phyloP scores from a whole-genome alignment of 202 grass and related monocot genomes.

The Dendrocalamus latiflorus region DNA sequence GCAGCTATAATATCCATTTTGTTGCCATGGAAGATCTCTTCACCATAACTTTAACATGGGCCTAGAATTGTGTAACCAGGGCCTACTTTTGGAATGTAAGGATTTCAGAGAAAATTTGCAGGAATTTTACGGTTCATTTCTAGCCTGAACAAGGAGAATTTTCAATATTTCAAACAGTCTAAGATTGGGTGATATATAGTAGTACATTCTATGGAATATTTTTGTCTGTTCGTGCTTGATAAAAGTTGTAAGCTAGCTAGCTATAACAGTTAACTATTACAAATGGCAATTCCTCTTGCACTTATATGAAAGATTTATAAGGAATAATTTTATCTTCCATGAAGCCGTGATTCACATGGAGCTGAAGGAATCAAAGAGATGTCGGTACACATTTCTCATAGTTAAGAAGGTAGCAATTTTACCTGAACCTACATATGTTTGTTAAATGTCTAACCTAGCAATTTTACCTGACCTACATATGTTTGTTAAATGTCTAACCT shows the following conservation, averaged over 20 bases:
- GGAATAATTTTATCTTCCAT: neutral
- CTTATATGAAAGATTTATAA: neutral
- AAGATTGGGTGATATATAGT: neutral
- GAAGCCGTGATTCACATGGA: conserved; percentile 14
- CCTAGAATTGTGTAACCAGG: neutral
- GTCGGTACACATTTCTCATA: neutral
- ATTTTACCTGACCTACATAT: neutral
- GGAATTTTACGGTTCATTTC: neutral
- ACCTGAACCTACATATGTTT: neutral
- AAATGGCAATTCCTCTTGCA: conserved; percentile 28
- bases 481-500: neutral
- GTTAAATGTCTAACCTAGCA: neutral
- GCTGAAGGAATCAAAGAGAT: neutral
- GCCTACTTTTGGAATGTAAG: neutral
- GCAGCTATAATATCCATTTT: neutral
- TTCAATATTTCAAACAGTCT: neutral
- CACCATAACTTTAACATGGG: neutral
- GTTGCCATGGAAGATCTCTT: neutral
- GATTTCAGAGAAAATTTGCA: neutral
- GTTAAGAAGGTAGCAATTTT: neutral
- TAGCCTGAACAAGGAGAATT: neutral
- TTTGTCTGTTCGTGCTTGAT: neutral
- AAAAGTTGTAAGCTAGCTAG: neutral
- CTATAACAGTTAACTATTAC: neutral
- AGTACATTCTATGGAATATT: neutral